Percentiles rank a stretch among this genome's conserved stretches.
Conservation (phyloP, 164 flowering plant species). For the Umbilicus rupestris region DNA sequence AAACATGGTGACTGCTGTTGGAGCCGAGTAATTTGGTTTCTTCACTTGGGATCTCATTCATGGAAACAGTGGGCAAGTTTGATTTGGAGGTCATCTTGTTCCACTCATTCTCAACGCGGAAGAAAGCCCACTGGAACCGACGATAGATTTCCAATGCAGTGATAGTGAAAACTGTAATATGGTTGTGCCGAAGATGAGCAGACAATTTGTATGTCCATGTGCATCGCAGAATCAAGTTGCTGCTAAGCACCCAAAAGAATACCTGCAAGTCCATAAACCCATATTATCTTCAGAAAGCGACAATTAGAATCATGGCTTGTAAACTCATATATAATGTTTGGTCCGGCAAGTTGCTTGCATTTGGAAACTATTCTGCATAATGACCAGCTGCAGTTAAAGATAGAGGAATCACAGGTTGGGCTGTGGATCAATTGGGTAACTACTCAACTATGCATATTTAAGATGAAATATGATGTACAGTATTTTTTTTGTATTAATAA, state of each 20-base stretch:
- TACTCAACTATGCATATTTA: too few species aligned
- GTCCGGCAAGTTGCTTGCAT: too few species aligned
- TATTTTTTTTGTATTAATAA: too few species aligned
- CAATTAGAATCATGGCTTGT: not conserved
- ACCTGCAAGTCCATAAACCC: slow-evolving; percentile 43
- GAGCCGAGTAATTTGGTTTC: slow-evolving; percentile 54
- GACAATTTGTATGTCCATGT: slow-evolving; percentile 97
- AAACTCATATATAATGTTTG: too few species aligned
- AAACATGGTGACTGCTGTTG: slow-evolving; percentile 39
- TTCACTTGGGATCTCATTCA: slow-evolving; percentile 43
- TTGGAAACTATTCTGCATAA: too few species aligned
- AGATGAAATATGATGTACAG: too few species aligned
- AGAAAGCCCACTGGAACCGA: slow-evolving; percentile 89
- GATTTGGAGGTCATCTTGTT: slow-evolving; percentile 59
- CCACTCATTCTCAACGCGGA: slow-evolving; percentile 93
- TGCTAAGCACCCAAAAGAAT: slow-evolving; percentile 70
- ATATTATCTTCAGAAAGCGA: too few species aligned
- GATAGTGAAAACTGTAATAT: slow-evolving; percentile 68
- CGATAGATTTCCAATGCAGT: slow-evolving; percentile 74
- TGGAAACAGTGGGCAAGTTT: slow-evolving; percentile 31
- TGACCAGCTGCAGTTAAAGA: too few species aligned
- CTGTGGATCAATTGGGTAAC: too few species aligned
- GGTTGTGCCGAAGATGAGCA: slow-evolving; percentile 93
- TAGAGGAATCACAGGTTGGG: too few species aligned
- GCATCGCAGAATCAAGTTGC: slow-evolving; percentile 78